Evolutionary conservation across 176 grass and related monocot species (phyloP), one percentile per base, ranked within the genome.

Genomic region (Carex littledalei): DNA sequence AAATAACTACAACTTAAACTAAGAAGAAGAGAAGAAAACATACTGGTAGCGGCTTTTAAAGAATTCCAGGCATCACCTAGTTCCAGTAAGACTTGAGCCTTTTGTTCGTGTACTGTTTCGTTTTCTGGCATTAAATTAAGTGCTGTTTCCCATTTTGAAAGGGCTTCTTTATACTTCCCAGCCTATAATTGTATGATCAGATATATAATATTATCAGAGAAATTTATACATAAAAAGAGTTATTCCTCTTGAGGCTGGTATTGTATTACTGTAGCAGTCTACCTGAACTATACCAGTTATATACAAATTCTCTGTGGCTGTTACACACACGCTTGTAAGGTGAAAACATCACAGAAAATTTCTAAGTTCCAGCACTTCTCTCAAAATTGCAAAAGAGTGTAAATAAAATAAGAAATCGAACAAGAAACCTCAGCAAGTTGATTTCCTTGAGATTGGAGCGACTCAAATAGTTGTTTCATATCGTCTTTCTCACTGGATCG

Each of bases 21-120:
- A 18, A 17, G 64, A 14, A 26, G 29, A 84, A 71, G 45, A n/a
- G 7, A 60, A 20, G 66, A 45, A 78, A 32, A 18, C 90, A 50
- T 94, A 97, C 94, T 90, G 45, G 90, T 86, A 26, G 92, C 90
- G 39, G 94, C 77, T 94, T 87, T 91, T 79, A 94, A 59, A 55
- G 94, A 90, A 82, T 89, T 91, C 94, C 94, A 97, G 83, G 94
- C 76, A 82, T 94, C 90, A 21, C 90, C 92, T 67, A 97, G 10
- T 85, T 97, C 94, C 81, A 97, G 94, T 74, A 97, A 84, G 89
- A 92, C 61, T 77, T 97, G 94, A 56, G 94, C 87, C 88, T 97
- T 94, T 68, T 97, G 94, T 64, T 97, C 92, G 26, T 92, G 87
- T 35, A 97, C 69, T 84, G 87, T 83, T 79, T 89, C 90, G 87